Evolutionary conservation across 129 eudicot genomes (phyloP).

Genomic region (Flaveria brownii): DNA sequence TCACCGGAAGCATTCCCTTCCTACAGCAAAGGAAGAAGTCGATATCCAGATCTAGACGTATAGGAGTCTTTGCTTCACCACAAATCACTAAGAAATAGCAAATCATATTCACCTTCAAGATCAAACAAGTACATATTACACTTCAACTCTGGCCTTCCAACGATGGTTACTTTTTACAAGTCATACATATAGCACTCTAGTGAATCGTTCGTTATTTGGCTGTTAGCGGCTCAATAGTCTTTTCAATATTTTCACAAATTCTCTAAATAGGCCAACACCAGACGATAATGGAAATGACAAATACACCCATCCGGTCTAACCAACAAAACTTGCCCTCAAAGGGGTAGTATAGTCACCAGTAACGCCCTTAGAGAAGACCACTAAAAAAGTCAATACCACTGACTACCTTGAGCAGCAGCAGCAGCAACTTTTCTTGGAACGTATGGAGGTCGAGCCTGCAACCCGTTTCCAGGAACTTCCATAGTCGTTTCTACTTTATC

Average conservation of each 20-base stretch:
- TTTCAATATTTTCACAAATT: constrained; percentile 1
- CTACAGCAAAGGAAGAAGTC: no score
- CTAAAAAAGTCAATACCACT: constrained; percentile 63
- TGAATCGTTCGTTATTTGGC: neutral
- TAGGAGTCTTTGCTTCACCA: no score
- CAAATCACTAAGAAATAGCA: neutral
- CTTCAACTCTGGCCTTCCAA: neutral
- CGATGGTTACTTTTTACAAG: neutral
- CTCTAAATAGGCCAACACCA: neutral
- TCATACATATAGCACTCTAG: neutral
- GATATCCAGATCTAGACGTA: no score
- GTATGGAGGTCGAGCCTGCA: constrained; percentile 77
- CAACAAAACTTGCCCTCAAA: neutral
- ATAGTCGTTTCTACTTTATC: constrained; percentile 56
- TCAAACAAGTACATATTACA: constrained; percentile 1
- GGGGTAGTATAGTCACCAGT: neutral
- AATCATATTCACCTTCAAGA: neutral
- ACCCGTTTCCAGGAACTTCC: constrained; percentile 64
- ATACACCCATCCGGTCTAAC: constrained; percentile 5
- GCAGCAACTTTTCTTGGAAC: constrained; percentile 82
- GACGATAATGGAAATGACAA: neutral
- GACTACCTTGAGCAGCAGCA: constrained; percentile 70
- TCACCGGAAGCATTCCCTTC: no score
- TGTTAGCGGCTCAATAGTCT: neutral
- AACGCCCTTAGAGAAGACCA: neutral